Evolutionary conservation across 78 protist species (phyloP).

Genomic region (Goniomonas avonlea): DNA sequence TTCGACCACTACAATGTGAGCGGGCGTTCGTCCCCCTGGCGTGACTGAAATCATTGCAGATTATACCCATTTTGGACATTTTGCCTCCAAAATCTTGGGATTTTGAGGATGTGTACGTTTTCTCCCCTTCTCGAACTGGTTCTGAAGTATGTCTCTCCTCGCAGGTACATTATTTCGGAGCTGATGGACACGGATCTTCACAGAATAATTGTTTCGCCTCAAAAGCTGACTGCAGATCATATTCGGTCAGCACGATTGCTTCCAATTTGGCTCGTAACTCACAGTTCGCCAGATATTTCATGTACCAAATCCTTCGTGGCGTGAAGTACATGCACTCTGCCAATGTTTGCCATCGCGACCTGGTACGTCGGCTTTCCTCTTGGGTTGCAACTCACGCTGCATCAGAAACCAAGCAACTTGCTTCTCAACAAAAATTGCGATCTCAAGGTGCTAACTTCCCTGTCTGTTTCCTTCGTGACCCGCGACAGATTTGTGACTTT

Average conservation of each 20-base stretch:
- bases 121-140: not conserved
- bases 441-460: not conserved
- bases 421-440: constrained; percentile 43
- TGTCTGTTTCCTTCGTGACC: not conserved
- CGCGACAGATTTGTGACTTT: constrained; percentile 22
- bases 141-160: not conserved
- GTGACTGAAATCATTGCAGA: not conserved
- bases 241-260: constrained; percentile 9
- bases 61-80: not conserved
- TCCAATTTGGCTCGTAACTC: constrained; percentile 16
- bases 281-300: too few species aligned
- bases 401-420: constrained; percentile 41
- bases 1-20: constrained; percentile 50
- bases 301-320: constrained; percentile 33
- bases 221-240: too few species aligned
- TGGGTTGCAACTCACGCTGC: not conserved
- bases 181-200: constrained; percentile 47
- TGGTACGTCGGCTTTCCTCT: not conserved
- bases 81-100: not conserved
- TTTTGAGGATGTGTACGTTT: not conserved
- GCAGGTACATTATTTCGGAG: not conserved
- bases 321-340: constrained; percentile 46
- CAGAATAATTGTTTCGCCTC: constrained; percentile 29
- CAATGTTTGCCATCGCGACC: constrained; percentile 34
- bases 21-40: not conserved